Conservation (phyloP, 2,329 filamentous ascomycete genomes). For the Fusarium secorum region DNA sequence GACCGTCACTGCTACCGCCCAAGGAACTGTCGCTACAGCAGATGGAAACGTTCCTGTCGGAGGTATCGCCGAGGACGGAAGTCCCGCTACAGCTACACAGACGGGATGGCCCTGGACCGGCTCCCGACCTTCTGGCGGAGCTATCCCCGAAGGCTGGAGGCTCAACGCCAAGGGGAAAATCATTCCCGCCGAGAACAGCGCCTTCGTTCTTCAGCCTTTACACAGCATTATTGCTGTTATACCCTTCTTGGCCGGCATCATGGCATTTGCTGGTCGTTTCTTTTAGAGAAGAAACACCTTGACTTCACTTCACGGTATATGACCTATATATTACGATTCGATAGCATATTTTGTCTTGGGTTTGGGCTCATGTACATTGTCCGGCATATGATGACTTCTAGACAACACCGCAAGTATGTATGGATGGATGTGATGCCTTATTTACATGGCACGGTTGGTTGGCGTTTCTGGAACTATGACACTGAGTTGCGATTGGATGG, state of each 20-base stretch:
- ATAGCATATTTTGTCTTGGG: not conserved
- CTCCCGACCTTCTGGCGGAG: slow-evolving; percentile 59
- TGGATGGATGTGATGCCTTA: slow-evolving; percentile 9
- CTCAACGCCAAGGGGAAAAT: slow-evolving; percentile 83
- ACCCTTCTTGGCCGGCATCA: slow-evolving; percentile 40
- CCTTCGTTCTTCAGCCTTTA: slow-evolving; percentile 48
- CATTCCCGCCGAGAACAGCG: slow-evolving; percentile 64
- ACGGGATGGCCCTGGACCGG: slow-evolving; percentile 74
- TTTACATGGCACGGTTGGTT: slow-evolving; percentile 10
- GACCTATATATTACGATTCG: slow-evolving; percentile 22
- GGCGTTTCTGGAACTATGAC: slow-evolving; percentile 20
- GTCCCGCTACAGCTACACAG: slow-evolving; percentile 60
- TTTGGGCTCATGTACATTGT: not conserved
- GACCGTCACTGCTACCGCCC: slow-evolving; percentile 64
- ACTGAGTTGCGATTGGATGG: slow-evolving; percentile 1
- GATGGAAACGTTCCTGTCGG: slow-evolving; percentile 74
- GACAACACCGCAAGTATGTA: not conserved
- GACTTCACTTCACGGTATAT: slow-evolving; percentile 10
- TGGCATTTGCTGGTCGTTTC: slow-evolving; percentile 37
- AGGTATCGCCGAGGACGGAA: slow-evolving; percentile 67
- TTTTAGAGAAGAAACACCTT: slow-evolving; percentile 19
- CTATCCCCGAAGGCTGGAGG: slow-evolving; percentile 81
- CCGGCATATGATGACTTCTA: not conserved
- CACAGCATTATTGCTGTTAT: slow-evolving; percentile 38
- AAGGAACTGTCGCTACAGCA: slow-evolving; percentile 69